Evolutionary conservation across 2,329 filamentous ascomycete species (phyloP).

Genomic region (Dichotomopilus funicola): DNA sequence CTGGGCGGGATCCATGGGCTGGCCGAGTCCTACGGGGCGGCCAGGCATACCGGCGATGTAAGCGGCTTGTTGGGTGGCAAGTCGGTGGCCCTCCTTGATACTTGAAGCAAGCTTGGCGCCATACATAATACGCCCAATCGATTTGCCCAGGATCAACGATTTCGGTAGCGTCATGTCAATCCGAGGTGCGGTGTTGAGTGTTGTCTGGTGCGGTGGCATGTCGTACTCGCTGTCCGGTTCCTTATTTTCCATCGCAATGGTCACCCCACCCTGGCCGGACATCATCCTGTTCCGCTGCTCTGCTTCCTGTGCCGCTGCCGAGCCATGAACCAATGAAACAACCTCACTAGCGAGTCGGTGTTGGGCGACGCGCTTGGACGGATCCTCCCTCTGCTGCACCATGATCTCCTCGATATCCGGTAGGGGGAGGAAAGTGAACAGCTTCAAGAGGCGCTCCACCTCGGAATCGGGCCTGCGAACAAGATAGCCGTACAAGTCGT

Average conservation of each 20-base stretch:
- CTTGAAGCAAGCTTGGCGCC: slow-evolving; percentile 54
- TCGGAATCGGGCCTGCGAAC: slow-evolving; percentile 74
- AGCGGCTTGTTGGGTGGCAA: slow-evolving; percentile 48
- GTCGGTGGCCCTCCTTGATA: slow-evolving; percentile 50
- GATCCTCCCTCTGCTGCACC: slow-evolving; percentile 58
- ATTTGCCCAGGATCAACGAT: slow-evolving; percentile 46
- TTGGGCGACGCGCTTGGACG: slow-evolving; percentile 69
- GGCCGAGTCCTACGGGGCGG: slow-evolving; percentile 22
- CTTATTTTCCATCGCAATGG: slow-evolving; percentile 5
- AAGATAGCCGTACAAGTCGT: slow-evolving; percentile 89
- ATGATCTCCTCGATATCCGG: slow-evolving; percentile 62
- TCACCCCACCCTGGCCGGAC: slow-evolving; percentile 33
- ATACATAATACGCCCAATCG: slow-evolving; percentile 52
- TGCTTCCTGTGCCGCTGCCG: slow-evolving; percentile 55
- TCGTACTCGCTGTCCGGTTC: slow-evolving; percentile 15
- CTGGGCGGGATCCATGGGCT: slow-evolving; percentile 27
- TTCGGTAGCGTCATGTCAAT: slow-evolving; percentile 54
- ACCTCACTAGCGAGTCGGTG: slow-evolving; percentile 79
- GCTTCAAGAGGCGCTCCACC: slow-evolving; percentile 72
- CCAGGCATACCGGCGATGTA: slow-evolving; percentile 53
- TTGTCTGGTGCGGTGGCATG: slow-evolving; percentile 21
- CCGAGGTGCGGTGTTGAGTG: slow-evolving; percentile 42
- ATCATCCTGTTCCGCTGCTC: slow-evolving; percentile 47
- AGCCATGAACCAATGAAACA: slow-evolving; percentile 70
- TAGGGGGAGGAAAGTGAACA: slow-evolving; percentile 83